Evolutionary conservation across 768 basidiomycete genomes (phyloP).

Genomic region (Flagelloscypha sp.): DNA sequence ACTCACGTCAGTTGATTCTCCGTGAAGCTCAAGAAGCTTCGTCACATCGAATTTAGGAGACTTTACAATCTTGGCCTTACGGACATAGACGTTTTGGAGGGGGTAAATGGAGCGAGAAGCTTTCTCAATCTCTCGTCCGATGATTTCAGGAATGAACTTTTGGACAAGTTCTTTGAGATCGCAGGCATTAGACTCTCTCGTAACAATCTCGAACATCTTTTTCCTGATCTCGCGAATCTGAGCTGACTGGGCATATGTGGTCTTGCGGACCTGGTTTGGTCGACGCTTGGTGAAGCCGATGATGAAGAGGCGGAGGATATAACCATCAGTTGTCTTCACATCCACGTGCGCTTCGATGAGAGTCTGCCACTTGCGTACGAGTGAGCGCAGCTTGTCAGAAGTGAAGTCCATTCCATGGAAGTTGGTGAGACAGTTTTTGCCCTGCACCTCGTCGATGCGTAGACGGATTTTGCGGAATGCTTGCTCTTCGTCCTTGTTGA

Average conservation of each 20-base stretch:
- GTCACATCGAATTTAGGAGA: conserved; percentile 93
- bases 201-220: conserved; percentile 99
- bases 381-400: conserved; percentile 98
- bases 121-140: conserved; percentile 99
- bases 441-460: conserved; percentile 92
- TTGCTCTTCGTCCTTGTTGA: conserved; percentile 99
- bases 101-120: conserved; percentile 94
- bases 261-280: conserved; percentile 95
- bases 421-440: conserved; percentile 98
- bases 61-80: conserved; percentile 99
- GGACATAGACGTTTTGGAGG: conserved; percentile 96
- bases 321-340: conserved; percentile 98
- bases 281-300: conserved; percentile 99
- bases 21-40: conserved; percentile 94
- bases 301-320: conserved; percentile 96
- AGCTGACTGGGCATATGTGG: conserved; percentile 92
- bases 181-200: conserved; percentile 86
- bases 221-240: conserved; percentile 97
- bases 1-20: conserved; percentile 88
- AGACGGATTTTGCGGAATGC: conserved; percentile 99
- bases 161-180: conserved; percentile 97
- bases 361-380: conserved; percentile 99
- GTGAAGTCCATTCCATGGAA: conserved; percentile 99
- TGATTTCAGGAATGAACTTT: conserved; percentile 98
- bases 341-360: conserved; percentile 99